Evolutionary conservation across 495 filamentous ascomycete genomes (phyloP).

Genomic region (Penicillium bialowiezense): DNA sequence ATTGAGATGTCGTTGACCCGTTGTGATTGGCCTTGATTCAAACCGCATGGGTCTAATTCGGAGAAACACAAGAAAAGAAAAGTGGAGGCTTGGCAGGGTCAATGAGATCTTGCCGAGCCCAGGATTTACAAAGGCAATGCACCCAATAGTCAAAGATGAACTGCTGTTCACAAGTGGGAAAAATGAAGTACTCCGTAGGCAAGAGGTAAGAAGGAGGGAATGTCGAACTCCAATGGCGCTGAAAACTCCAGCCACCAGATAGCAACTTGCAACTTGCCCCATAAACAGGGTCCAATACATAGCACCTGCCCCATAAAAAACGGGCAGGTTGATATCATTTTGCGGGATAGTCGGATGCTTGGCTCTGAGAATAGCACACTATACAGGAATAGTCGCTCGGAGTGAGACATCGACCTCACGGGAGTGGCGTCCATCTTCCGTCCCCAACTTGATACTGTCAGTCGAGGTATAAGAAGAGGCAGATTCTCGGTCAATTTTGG

Average conservation of each 20-base stretch:
- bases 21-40: constrained; percentile 3
- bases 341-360: neutral
- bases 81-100: neutral
- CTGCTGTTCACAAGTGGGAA: too few species aligned
- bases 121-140: too few species aligned
- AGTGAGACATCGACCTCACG: constrained; percentile 5
- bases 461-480: constrained; percentile 1
- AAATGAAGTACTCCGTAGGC: too few species aligned
- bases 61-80: constrained; percentile 1
- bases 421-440: neutral
- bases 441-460: neutral
- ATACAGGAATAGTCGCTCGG: neutral
- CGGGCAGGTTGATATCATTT: neutral
- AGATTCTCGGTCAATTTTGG: neutral
- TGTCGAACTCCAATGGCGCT: neutral
- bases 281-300: neutral
- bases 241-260: too few species aligned
- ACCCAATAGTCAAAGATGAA: too few species aligned
- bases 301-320: constrained; percentile 2
- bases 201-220: neutral
- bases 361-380: neutral
- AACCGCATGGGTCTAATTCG: neutral
- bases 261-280: too few species aligned
- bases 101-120: too few species aligned
- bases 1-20: neutral